These are phyloP conservation scores for Nymphaea thermarum DNA, from an alignment of 164 flowering plant genomes.

Conservation along the genomic window DNA sequence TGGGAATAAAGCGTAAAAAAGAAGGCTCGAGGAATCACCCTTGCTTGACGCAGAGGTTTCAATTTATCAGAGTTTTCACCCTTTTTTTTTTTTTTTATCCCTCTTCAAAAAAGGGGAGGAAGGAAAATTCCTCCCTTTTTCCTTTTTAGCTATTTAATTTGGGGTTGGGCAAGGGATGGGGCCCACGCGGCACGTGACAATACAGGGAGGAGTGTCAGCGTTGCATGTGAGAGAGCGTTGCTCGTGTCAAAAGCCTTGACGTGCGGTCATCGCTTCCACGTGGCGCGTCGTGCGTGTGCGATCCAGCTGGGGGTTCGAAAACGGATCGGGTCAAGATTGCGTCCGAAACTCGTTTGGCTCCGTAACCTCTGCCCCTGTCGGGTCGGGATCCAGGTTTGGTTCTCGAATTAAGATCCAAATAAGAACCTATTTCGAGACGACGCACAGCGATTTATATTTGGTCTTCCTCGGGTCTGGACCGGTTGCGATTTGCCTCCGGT, in stretches of 20 bases:
- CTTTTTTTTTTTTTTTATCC: conserved; percentile 1
- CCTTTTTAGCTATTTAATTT: not conserved
- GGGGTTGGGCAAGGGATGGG: conserved; percentile 9
- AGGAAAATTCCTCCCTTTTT: conserved; percentile 1
- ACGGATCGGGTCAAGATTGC: not conserved
- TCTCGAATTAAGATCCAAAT: no score
- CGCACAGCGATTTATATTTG: no score
- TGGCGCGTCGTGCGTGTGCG: conserved; percentile 11
- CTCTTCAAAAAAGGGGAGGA: conserved; percentile 1
- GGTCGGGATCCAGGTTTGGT: no score
- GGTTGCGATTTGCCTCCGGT: no score
- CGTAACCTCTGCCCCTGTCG: no score
- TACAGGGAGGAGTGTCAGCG: conserved; percentile 39
- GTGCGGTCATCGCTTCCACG: conserved; percentile 44
- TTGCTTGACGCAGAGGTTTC: conserved; percentile 40
- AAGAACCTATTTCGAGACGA: no score
- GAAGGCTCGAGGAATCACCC: conserved; percentile 17
- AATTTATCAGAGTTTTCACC: not conserved
- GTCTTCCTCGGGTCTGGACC: no score
- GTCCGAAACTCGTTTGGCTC: not conserved
- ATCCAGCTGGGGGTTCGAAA: not conserved
- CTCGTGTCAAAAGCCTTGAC: conserved; percentile 50
- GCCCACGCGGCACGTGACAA: conserved; percentile 42
- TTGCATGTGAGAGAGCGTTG: conserved; percentile 38
- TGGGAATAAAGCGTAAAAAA: conserved; percentile 32